Evolutionary conservation across 2,329 filamentous ascomycete species (phyloP).

Genomic region (Byssoonygena ceratinophila): DNA sequence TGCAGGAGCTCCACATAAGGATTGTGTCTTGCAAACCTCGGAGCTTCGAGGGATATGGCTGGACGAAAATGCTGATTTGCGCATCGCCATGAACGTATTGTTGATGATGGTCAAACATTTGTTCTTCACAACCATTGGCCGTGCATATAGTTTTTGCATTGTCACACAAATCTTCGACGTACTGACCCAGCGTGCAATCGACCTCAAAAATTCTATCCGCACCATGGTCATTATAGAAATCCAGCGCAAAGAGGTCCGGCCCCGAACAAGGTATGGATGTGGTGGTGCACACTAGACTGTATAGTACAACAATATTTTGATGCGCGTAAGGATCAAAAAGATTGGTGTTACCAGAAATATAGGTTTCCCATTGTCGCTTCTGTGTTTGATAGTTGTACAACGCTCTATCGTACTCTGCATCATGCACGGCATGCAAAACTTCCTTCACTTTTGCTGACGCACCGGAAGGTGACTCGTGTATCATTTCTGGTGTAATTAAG

Average conservation of each 20-base stretch:
- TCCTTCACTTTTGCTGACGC: constrained; percentile 82
- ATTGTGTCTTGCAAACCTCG: constrained; percentile 62
- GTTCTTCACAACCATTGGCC: constrained; percentile 73
- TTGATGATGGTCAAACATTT: constrained; percentile 84
- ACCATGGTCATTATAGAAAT: constrained; percentile 87
- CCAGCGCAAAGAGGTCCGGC: constrained; percentile 77
- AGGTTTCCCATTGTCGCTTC: constrained; percentile 91
- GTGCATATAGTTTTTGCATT: constrained; percentile 67
- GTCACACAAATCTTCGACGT: constrained; percentile 79
- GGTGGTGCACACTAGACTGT: constrained; percentile 84
- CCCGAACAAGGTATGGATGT: constrained; percentile 90
- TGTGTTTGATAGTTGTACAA: constrained; percentile 89
- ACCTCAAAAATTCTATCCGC: constrained; percentile 58
- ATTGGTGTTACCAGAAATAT: constrained; percentile 75
- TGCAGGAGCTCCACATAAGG: constrained; percentile 96
- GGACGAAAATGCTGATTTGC: constrained; percentile 81
- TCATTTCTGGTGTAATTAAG: constrained; percentile 90
- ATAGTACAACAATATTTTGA: constrained; percentile 89
- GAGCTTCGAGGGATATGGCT: constrained; percentile 58
- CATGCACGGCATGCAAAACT: constrained; percentile 85
- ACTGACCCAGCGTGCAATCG: constrained; percentile 88
- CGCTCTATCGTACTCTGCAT: constrained; percentile 93
- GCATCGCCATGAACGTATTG: constrained; percentile 96
- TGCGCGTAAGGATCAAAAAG: constrained; percentile 92
- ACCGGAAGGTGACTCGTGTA: constrained; percentile 68